Base-by-base conservation (phyloP, 768 basidiomycete genomes). In the Kwoniella sp. region DNA sequence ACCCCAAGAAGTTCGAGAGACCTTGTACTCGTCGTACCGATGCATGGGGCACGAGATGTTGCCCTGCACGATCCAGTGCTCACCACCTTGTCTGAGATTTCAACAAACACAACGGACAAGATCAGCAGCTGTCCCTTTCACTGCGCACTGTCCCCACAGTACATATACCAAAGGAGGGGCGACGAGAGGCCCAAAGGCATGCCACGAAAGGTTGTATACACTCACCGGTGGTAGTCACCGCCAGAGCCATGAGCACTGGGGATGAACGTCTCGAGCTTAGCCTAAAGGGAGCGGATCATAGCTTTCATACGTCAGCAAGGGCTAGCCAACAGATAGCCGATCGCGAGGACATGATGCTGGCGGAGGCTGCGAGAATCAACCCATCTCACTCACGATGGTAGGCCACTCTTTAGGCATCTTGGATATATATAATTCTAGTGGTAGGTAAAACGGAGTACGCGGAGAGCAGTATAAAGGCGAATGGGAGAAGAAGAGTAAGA, bases 31-130 rank as follows among this genome's bases (percentile, higher is more conserved):
- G 48, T 72, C 73, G 72, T 76, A 82, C 37, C 73, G 68, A 48
- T 75, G 75, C 81, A 82, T 81, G 23, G 79, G 81, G 72, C 78
- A 80, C 25, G 78, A 76, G 67, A 81, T 82, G 68, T 78, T 72
- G 25, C 79, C 78, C 55, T 68, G 65, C 56, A 78, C 73, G 65
- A 78, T 81, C 81, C 81, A 82, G 70, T 82, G 81, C 2, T 79
- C 77, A 23, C 69, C 59, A 30, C 57, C 66, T 65, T 79, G 75
- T 37, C 70, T 72, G 55, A 37, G 59, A 17, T 38, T n/a, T n/a
- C n/a, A n/a, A n/a, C n/a, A n/a, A n/a, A 31, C 34, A 37, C 34
- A 13, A 37, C 5, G 34, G 34, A 37, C 5, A 7, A 5, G 7
- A 5, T 37, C 34, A 13, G 5, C 34, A 37, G 34, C 34, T 12